Evolutionary conservation across 2,329 filamentous ascomycete genomes (phyloP).

Genomic region (Ploettnerulaceae sp.): DNA sequence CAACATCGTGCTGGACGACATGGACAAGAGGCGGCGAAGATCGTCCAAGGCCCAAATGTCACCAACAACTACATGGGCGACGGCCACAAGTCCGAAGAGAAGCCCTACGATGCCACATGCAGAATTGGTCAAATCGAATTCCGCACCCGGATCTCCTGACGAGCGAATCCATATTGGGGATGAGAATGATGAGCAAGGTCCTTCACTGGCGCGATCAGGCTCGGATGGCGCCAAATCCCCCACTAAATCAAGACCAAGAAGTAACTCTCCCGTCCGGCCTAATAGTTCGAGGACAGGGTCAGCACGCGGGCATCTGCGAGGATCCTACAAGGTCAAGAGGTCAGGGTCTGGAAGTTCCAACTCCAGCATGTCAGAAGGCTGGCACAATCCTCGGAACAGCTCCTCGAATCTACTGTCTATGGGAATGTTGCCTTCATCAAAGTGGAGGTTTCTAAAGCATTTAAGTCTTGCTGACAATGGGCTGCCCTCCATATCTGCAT

Average conservation of each 20-base stretch:
- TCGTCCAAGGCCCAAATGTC: constrained; percentile 83
- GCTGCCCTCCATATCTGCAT: constrained; percentile 70
- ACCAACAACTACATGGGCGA: constrained; percentile 65
- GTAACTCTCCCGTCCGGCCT: constrained; percentile 76
- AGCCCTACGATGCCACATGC: constrained; percentile 60
- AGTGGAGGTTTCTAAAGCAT: constrained; percentile 93
- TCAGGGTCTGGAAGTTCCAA: constrained; percentile 92
- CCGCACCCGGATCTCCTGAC: constrained; percentile 47
- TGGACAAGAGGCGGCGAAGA: constrained; percentile 83
- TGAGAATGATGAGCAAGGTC: constrained; percentile 23
- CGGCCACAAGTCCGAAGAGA: constrained; percentile 51
- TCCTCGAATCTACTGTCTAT: constrained; percentile 70
- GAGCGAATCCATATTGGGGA: constrained; percentile 33
- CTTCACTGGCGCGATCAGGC: constrained; percentile 28
- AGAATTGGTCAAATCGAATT: constrained; percentile 63
- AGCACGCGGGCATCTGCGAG: constrained; percentile 55
- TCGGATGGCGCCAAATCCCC: constrained; percentile 31
- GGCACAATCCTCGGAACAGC: constrained; percentile 62
- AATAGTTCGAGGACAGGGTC: constrained; percentile 65
- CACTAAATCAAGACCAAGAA: constrained; percentile 52
- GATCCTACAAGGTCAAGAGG: constrained; percentile 68
- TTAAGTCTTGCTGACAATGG: constrained; percentile 89
- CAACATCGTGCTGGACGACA: constrained; percentile 92
- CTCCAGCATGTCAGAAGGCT: constrained; percentile 65
- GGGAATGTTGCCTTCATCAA: constrained; percentile 71